phyloP scores from a whole-genome alignment of 345 rosid genomes.

The Moricandia moricandioides region DNA sequence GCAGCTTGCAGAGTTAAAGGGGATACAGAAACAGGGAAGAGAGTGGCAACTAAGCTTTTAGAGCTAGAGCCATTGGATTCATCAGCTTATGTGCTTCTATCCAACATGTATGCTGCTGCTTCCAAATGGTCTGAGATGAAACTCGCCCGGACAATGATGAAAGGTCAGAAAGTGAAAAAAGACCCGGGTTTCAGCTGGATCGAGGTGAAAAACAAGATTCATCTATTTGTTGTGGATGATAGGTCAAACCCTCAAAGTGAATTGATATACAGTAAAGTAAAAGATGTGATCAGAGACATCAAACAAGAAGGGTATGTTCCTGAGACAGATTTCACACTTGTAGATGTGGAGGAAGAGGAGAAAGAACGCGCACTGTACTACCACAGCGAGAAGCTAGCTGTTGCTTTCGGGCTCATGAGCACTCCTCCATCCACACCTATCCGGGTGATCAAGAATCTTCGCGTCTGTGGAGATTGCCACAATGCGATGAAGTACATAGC shows the following conservation, averaged over 20 bases:
- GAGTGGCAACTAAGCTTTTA: constrained; percentile 46
- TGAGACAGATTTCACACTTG: constrained; percentile 48
- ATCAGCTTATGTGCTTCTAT: constrained; percentile 52
- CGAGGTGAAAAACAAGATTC: constrained; percentile 48
- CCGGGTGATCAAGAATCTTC: constrained; percentile 48
- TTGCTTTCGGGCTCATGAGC: constrained; percentile 45
- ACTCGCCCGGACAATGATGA: constrained; percentile 45
- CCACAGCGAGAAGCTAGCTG: constrained; percentile 56
- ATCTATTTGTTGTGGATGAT: constrained; percentile 55
- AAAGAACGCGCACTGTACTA: constrained; percentile 42
- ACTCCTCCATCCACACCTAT: constrained; percentile 43
- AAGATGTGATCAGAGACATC: constrained; percentile 44
- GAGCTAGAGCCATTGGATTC: constrained; percentile 57
- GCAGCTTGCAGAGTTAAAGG: constrained; percentile 59
- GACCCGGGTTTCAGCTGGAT: constrained; percentile 71
- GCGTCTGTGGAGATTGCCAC: constrained; percentile 54
- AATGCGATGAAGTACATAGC: constrained; percentile 43
- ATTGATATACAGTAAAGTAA: constrained; percentile 39
- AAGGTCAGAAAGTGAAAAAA: constrained; percentile 48
- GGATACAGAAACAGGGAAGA: constrained; percentile 49
- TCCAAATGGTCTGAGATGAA: constrained; percentile 50
- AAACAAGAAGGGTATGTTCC: constrained; percentile 54
- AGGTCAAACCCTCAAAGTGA: constrained; percentile 43
- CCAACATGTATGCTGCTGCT: constrained; percentile 55
- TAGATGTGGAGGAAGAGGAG: constrained; percentile 58